Base-by-base conservation (phyloP, 2,329 filamentous ascomycete species). In the Reticulascus tulasneorum region DNA sequence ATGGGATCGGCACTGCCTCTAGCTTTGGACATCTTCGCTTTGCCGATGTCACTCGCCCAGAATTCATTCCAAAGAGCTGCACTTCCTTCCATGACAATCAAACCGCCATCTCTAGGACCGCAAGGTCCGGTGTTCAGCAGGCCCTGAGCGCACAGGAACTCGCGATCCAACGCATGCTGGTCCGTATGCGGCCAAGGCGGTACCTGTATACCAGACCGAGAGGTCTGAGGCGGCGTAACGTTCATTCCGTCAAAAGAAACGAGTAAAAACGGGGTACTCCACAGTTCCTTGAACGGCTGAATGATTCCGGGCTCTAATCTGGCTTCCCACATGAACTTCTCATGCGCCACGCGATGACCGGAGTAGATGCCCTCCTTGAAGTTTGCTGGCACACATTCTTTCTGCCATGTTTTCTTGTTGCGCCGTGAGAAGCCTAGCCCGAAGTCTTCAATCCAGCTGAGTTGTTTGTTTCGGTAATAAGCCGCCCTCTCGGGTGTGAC, bases 351-450 rank as follows among this genome's bases (percentile, higher is more conserved):
- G 8, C 50, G 51, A 33, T 68, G 67, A 12, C 43, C 45, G 19
- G 56, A 55, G 47, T 66, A 69, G 56, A 67, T 68, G 35, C 65
- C 64, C 29, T 61, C 61, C 42, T 70, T 69, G 50, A 61, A 59
- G 45, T 51, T 53, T 8, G 59, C 51, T 2, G 68, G 68, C 3
- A 72, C 53, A 40, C 69, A 56, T 6, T 67, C 62, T 6, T 53
- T 52, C 2, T 55, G 64, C 64, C 64, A 70, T 8, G 67, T 71
- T 7, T 33, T 42, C 7, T 51, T 46, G 38, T 64, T 52, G 7
- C 62, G 55, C 23, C 54, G 49, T 31, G 67, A 56, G 29, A 68
- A 68, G 3, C 60, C 63, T 3, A 59, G 51, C 0, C 52, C 51
- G 29, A 67, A 69, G 3, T 57, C 60, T 33, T 63, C 53, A 7